A percentile compares a stretch with the other conserved stretches of the same genome.
Evolutionary conservation across 2,329 filamentous ascomycete species (phyloP).

Genomic region (Gremmenia infestans): DNA sequence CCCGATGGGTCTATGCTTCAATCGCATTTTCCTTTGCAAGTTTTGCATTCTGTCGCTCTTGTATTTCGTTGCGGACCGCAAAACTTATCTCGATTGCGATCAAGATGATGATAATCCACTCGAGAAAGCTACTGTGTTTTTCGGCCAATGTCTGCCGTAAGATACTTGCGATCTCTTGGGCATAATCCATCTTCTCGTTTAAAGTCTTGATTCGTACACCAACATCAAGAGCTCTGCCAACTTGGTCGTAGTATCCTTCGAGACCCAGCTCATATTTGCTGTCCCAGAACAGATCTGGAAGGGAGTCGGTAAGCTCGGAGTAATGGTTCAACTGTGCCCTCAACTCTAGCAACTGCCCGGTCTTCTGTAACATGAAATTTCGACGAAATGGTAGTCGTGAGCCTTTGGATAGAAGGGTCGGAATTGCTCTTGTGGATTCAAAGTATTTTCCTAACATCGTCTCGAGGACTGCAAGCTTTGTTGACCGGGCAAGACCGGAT

Average conservation of each 20-base stretch:
- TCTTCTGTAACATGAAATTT: constrained; percentile 84
- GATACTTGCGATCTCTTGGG: constrained; percentile 88
- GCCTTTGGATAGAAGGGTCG: constrained; percentile 67
- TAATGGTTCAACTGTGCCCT: constrained; percentile 94
- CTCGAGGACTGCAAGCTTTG: constrained; percentile 90
- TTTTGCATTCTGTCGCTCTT: constrained; percentile 9
- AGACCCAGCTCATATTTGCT: constrained; percentile 80
- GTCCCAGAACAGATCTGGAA: constrained; percentile 98
- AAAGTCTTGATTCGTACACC: constrained; percentile 83
- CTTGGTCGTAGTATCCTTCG: constrained; percentile 92
- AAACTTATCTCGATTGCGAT: constrained; percentile 91
- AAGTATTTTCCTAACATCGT: constrained; percentile 79
- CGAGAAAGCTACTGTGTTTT: constrained; percentile 79
- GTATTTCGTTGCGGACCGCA: constrained; percentile 59
- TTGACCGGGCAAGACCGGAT: constrained; percentile 84
- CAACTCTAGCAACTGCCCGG: constrained; percentile 82
- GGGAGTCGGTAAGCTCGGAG: constrained; percentile 88
- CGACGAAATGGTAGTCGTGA: constrained; percentile 60
- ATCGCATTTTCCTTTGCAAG: constrained; percentile 3
- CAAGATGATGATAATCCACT: constrained; percentile 93
- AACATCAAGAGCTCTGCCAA: constrained; percentile 85
- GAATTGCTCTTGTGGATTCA: constrained; percentile 77
- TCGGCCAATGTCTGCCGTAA: constrained; percentile 84
- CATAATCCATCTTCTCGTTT: constrained; percentile 98
- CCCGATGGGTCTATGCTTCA: neutral